A percentile compares a stretch with the other conserved stretches of the same genome.
These are phyloP conservation scores for Platanthera guangdongensis DNA, from an alignment of 106 monocot genomes.

Conservation along the genomic window DNA sequence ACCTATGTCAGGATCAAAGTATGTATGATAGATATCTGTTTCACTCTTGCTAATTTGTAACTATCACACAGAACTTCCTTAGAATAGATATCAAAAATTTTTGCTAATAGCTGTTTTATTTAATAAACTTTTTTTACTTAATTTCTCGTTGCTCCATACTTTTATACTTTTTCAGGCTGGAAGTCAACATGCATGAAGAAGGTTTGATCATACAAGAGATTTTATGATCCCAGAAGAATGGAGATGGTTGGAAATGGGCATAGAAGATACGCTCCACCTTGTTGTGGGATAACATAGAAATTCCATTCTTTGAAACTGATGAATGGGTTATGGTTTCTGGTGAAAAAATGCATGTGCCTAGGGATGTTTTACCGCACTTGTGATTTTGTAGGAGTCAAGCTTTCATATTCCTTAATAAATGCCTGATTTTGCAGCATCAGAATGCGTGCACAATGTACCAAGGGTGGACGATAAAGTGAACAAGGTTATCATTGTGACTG, in stretches of 20 bases:
- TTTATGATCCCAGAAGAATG: constrained; percentile 66
- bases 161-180: constrained; percentile 36
- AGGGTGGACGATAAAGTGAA: no score
- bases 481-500: no score
- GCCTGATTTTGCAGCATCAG: no score
- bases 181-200: constrained; percentile 73
- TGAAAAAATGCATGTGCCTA: constrained; percentile 51
- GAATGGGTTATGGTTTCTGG: constrained; percentile 63
- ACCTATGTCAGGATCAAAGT: constrained; percentile 75
- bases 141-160: background rate
- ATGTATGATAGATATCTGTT: constrained; percentile 13
- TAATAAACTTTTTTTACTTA: background rate
- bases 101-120: background rate
- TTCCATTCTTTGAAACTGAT: constrained; percentile 76
- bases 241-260: constrained; percentile 80
- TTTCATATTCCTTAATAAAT: no score
- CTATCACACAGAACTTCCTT: background rate
- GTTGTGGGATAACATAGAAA: constrained; percentile 27
- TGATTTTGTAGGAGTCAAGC: no score
- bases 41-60: background rate
- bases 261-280: constrained; percentile 48
- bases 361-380: no score
- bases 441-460: no score
- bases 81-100: background rate
- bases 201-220: constrained; percentile 63